Evolutionary conservation across 2,329 filamentous ascomycete genomes (phyloP).

Genomic region (Epichloe brachyelytri): DNA sequence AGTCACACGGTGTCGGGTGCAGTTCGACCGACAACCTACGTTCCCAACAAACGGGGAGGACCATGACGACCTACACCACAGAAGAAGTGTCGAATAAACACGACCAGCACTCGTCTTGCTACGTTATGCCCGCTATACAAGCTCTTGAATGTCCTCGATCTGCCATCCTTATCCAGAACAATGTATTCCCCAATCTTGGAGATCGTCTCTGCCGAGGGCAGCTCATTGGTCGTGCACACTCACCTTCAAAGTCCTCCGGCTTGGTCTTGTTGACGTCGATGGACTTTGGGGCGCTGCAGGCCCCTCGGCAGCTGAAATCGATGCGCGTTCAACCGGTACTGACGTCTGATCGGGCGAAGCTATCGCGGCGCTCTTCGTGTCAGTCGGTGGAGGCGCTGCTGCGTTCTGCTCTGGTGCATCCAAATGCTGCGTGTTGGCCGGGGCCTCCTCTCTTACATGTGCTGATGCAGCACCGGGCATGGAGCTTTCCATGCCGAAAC

Average conservation of each 20-base stretch:
- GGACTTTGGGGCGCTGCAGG: background rate
- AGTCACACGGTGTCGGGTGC: background rate
- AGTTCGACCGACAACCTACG: no score
- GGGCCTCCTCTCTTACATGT: background rate
- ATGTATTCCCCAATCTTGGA: constrained; percentile 39
- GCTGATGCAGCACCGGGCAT: background rate
- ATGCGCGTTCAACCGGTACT: background rate
- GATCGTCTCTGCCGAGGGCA: constrained; percentile 37
- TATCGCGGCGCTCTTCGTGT: background rate
- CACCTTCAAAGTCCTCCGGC: constrained; percentile 41
- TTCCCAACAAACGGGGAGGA: background rate
- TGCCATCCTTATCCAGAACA: constrained; percentile 49
- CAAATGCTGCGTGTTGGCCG: background rate
- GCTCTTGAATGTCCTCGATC: constrained; percentile 47
- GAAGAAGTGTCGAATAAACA: constrained; percentile 72
- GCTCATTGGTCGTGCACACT: constrained; percentile 41
- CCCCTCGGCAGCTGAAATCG: background rate
- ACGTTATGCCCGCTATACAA: constrained; percentile 44
- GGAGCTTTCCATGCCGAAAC: background rate
- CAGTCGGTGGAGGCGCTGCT: background rate
- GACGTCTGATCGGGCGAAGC: background rate
- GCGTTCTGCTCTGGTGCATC: background rate
- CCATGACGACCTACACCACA: constrained; percentile 52
- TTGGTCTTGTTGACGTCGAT: constrained; percentile 22
- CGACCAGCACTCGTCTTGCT: constrained; percentile 47